Base-by-base conservation (phyloP, 352 stramenopile species). In the Phytopythium litorale region DNA sequence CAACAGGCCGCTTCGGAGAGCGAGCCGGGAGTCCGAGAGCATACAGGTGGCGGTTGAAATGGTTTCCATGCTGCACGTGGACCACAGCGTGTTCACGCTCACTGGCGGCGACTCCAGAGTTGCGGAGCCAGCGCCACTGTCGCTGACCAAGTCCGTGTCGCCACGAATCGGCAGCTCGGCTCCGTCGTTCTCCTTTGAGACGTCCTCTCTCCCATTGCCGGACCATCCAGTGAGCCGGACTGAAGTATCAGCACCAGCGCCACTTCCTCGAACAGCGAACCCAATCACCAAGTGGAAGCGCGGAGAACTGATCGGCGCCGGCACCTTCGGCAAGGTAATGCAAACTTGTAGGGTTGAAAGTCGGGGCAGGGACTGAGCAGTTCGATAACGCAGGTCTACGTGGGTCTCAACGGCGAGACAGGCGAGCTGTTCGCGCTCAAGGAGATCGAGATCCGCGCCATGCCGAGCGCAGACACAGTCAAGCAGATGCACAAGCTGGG, bases 231-330 rank as follows among this genome's bases (percentile, higher is more conserved):
- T 32, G 52, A 28, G 40, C 50, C 0, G 33, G 13, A 13, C 4
- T 4, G 25, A 5, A 15, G 25, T 21, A 21, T 9, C 46, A 15
- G 25, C 46, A 21, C 19, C 46, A 15, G 23, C 13, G 21, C 1
- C 12, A 8, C 23, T 15, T 16, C 11, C 5, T 60, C 2, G 32
- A 63, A 38, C 59, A 56, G 70, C 7, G 5, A 79, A 71, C n/a
- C 50, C 67, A 7, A 88, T 84, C 46, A 79, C 78, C 19, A 70
- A 96, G 60, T 99, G 96, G 96, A 97, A 94, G 61, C 73, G 96
- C 35, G 97, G 97, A 5, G 81, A 98, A 51, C 77, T 98, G 49
- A 98, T 99, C 60, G 97, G 97, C 13, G 80, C 89, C 68, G 97
- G 97, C 43, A 98, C 92, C 0, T 99, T 98, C 73, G 97, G 97